Percentiles rank a stretch among this genome's conserved stretches.
Conservation (phyloP, 1,284 basidiomycete species). For the Melampsora americana region DNA sequence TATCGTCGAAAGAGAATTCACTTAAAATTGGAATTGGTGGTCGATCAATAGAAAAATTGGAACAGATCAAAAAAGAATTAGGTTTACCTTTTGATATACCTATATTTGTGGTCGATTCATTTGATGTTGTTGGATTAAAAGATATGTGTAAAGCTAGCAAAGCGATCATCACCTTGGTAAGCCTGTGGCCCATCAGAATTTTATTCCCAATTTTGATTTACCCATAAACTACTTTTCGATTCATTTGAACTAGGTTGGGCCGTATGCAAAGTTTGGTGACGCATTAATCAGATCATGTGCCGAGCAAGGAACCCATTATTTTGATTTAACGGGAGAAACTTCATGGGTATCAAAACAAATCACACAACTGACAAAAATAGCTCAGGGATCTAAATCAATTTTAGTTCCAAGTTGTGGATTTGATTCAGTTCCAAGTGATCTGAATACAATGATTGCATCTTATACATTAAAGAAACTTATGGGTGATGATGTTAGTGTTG, state of each 20-base stretch:
- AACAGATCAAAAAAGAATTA: slow-evolving; percentile 27
- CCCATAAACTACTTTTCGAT: no score
- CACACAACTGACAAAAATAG: slow-evolving; percentile 11
- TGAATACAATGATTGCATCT: slow-evolving; percentile 46
- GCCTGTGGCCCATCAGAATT: no score
- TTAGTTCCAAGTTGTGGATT: slow-evolving; percentile 48
- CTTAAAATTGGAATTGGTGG: slow-evolving; percentile 32
- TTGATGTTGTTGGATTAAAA: slow-evolving; percentile 17
- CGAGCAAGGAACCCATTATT: slow-evolving; percentile 37
- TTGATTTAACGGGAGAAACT: slow-evolving; percentile 40
- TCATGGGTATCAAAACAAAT: slow-evolving; percentile 28
- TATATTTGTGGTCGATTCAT: slow-evolving; percentile 37
- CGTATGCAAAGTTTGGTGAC: slow-evolving; percentile 35
- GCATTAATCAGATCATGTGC: slow-evolving; percentile 16
- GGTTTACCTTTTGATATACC: slow-evolving; percentile 4
- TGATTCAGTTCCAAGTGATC: slow-evolving; percentile 51
- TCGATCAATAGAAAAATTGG: slow-evolving; percentile 33
- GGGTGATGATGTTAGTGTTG: slow-evolving; percentile 42
- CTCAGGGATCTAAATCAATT: slow-evolving; percentile 45
- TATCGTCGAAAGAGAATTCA: background rate
- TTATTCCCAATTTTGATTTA: no score
- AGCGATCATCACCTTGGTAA: slow-evolving; percentile 31
- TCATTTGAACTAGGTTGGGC: slow-evolving; percentile 33
- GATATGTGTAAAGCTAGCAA: slow-evolving; percentile 33
- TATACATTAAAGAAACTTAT: slow-evolving; percentile 47